Base-by-base conservation (phyloP, 1,139 yeast species). In the Candida tetrigidarum region DNA sequence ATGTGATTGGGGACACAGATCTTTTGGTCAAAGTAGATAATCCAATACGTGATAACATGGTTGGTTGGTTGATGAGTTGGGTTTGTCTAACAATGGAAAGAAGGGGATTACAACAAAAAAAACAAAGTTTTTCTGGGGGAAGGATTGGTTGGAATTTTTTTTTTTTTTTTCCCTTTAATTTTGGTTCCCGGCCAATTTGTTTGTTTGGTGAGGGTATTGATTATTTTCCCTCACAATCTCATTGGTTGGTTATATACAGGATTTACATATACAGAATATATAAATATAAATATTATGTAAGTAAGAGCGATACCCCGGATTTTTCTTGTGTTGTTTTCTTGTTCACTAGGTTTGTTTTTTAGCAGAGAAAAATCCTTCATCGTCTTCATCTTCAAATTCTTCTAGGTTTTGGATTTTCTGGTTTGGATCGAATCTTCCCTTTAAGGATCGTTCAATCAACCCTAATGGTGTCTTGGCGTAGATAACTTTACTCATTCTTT, bases 401-500 rank as follows among this genome's bases (percentile, higher is more conserved):
- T 73, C 78, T 6, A 74, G 54, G 39, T 71, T 74, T 11, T 64
- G 67, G 2, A 71, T 50, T 40, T 64, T 55, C 39, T 57, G 55
- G 1, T 70, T 64, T 2, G 61, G 62, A 0, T 78, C 78, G 48
- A 71, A 67, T 42, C 79, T 57, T 48, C 74, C 79, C 14, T 57
- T 52, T 30, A 74, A 53, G 1, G 71, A 71, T 54, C 72, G 73
- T 46, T 71, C 76, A 15, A 74, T 54, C 16, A 74, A 60, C 3
- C 78, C 80, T 39, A 74, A 57, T 1, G 80, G 80, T 0, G 79
- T 79, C 42, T 58, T 60, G 43, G 63, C 56, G 53, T 73, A 73
- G 25, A 74, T 67, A 42, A 73, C 71, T 47, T 63, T 69, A 44
- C 76, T 66, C 53, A 70, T 66, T 33, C 74, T 57, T 43, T 59